These are phyloP conservation scores for Fallopia convolvulus DNA, from an alignment of 148 eudicot genomes.

Conservation along the genomic window DNA sequence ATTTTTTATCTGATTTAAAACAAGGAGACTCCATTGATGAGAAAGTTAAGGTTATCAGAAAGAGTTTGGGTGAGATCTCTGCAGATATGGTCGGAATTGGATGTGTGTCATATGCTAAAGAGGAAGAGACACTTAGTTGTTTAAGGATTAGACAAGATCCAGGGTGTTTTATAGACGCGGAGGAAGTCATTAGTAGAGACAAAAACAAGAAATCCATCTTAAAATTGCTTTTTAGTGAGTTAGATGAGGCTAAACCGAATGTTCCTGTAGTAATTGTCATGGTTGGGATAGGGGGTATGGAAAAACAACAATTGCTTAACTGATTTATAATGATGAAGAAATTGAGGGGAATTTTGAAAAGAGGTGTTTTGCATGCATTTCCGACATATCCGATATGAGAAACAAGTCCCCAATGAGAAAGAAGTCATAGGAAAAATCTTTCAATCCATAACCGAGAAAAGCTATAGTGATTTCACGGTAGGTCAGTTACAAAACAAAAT, in stretches of 20 bases:
- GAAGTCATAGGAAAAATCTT: not conserved
- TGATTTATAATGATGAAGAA: not conserved
- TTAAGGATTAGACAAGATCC: not conserved
- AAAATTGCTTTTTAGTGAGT: not conserved
- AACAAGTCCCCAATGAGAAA: not conserved
- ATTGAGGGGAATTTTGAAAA: not conserved
- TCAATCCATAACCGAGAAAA: not conserved
- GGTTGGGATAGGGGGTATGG: conserved; percentile 1
- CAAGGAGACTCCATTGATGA: not conserved
- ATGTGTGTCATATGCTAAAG: not conserved
- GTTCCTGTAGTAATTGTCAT: conserved; percentile 23
- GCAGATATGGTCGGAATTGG: not conserved
- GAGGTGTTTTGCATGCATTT: not conserved
- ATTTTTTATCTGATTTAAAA: not conserved
- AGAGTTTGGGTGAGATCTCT: not conserved
- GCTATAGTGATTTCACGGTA: not conserved
- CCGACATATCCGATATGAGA: not conserved
- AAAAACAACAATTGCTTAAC: conserved; percentile 8
- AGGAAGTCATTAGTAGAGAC: not conserved
- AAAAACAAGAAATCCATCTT: not conserved
- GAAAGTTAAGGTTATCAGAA: not conserved
- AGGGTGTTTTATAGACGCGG: not conserved
- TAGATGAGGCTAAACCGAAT: not conserved
- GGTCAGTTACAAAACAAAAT: not conserved
- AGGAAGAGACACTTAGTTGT: not conserved